phyloP scores from a whole-genome alignment of 441 rosid species.

The Bruguiera hainesii region DNA sequence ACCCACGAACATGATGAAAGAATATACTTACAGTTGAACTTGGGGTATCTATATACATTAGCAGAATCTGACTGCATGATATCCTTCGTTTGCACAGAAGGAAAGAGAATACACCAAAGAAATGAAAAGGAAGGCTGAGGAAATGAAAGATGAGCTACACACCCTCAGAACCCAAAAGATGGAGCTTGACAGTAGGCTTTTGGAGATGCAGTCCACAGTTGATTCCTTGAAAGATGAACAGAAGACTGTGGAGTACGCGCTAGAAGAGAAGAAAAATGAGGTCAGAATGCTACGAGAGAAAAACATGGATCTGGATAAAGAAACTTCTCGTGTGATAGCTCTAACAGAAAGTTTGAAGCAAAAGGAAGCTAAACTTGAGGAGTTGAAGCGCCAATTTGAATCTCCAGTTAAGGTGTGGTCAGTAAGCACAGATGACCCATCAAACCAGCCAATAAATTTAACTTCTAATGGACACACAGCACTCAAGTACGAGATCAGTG shows the following conservation, averaged over 20 bases:
- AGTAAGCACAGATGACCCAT: conserved; percentile 31
- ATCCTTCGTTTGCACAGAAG: conserved; percentile 32
- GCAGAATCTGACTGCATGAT: not conserved
- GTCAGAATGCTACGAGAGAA: conserved; percentile 32
- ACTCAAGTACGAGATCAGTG: conserved; percentile 7
- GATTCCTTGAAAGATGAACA: conserved; percentile 56
- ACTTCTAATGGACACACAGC: conserved; percentile 11
- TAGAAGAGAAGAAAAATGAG: conserved; percentile 43
- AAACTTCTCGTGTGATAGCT: conserved; percentile 21
- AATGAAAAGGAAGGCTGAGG: conserved; percentile 43
- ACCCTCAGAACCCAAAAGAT: conserved; percentile 39
- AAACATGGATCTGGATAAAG: conserved; percentile 17
- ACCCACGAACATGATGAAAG: not conserved
- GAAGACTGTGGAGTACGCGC: conserved; percentile 36
- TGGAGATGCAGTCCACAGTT: conserved; percentile 52
- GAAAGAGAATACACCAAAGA: conserved; percentile 42
- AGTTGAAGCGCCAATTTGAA: conserved; percentile 39
- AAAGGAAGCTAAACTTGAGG: conserved; percentile 45
- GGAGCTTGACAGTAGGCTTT: conserved; percentile 42
- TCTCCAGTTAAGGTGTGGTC: conserved; percentile 24
- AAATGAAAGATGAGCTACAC: conserved; percentile 43
- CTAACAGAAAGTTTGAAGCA: conserved; percentile 43
- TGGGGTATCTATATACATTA: not conserved
- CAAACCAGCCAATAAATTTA: conserved; percentile 16
- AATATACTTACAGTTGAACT: not conserved